Evolutionary conservation across 805 yeast genomes (phyloP).

Genomic region (Lachancea lanzarotensis): DNA sequence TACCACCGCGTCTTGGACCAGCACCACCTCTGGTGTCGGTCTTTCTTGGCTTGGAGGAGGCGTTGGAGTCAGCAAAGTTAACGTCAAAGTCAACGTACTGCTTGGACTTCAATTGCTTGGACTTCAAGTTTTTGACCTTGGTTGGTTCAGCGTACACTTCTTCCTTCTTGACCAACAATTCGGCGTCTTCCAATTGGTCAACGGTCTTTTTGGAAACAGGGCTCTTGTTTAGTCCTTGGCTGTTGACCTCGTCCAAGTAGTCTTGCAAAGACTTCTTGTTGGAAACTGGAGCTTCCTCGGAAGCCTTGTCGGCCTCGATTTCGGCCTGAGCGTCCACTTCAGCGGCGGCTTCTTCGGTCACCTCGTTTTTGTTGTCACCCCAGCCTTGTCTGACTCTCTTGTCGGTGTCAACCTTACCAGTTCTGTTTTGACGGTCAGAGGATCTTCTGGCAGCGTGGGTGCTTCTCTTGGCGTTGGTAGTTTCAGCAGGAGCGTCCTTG

Average conservation of each 20-base stretch:
- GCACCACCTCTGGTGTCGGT: slow-evolving; percentile 17
- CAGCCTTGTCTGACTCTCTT: slow-evolving; percentile 82
- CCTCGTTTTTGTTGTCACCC: slow-evolving; percentile 74
- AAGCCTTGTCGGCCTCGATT: slow-evolving; percentile 42
- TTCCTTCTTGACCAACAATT: slow-evolving; percentile 58
- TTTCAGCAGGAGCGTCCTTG: slow-evolving; percentile 46
- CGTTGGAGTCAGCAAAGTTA: slow-evolving; percentile 50
- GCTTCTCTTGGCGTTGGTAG: slow-evolving; percentile 44
- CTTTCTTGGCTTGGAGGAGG: slow-evolving; percentile 35
- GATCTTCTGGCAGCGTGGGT: slow-evolving; percentile 43
- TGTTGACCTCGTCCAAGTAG: slow-evolving; percentile 66
- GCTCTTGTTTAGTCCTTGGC: slow-evolving; percentile 45
- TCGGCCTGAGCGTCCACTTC: slow-evolving; percentile 37
- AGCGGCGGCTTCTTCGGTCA: slow-evolving; percentile 56
- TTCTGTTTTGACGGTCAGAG: slow-evolving; percentile 80
- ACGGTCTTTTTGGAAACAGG: slow-evolving; percentile 34
- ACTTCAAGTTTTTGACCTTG: slow-evolving; percentile 58
- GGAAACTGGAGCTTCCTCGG: slow-evolving; percentile 41
- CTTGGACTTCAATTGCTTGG: slow-evolving; percentile 80
- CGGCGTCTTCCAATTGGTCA: slow-evolving; percentile 38
- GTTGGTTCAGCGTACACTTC: slow-evolving; percentile 56
- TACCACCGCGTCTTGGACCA: slow-evolving; percentile 29
- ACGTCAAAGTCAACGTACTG: slow-evolving; percentile 68
- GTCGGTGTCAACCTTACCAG: slow-evolving; percentile 76
- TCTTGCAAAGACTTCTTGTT: slow-evolving; percentile 72